phyloP scores from a whole-genome alignment of 768 basidiomycete species.

The Amanita rubescens region DNA sequence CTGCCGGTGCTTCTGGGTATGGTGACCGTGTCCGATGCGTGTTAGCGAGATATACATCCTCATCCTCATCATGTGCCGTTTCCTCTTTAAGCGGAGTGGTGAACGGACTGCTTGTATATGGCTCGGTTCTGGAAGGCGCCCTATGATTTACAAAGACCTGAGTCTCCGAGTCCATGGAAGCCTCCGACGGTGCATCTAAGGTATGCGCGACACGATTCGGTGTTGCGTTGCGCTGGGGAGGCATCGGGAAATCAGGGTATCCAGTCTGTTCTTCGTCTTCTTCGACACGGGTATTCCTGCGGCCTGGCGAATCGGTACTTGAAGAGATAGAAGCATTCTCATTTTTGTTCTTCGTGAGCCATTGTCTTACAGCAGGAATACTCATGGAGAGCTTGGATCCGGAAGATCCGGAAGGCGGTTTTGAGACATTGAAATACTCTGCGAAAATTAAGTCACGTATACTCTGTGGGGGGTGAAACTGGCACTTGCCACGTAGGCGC shows the following conservation, averaged over 20 bases:
- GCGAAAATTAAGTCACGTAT: background rate
- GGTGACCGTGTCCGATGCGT: slow-evolving; percentile 41
- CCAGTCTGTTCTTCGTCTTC: slow-evolving; percentile 20
- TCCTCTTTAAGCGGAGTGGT: slow-evolving; percentile 63
- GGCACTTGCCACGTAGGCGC: slow-evolving; percentile 50
- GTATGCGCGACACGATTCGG: slow-evolving; percentile 36
- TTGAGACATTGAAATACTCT: slow-evolving; percentile 6
- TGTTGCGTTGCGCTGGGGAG: slow-evolving; percentile 30
- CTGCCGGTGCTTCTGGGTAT: slow-evolving; percentile 30
- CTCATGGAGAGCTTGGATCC: slow-evolving; percentile 58
- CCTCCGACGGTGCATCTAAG: slow-evolving; percentile 46
- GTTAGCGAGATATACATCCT: slow-evolving; percentile 57
- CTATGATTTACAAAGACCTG: slow-evolving; percentile 42
- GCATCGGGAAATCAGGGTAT: slow-evolving; percentile 33
- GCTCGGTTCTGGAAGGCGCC: slow-evolving; percentile 48
- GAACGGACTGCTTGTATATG: slow-evolving; percentile 65
- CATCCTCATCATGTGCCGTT: slow-evolving; percentile 53
- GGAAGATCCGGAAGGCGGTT: slow-evolving; percentile 10
- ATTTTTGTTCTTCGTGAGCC: slow-evolving; percentile 55
- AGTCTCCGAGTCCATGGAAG: slow-evolving; percentile 40
- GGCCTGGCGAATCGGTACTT: slow-evolving; percentile 27
- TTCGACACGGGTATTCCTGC: slow-evolving; percentile 54
- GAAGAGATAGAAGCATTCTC: slow-evolving; percentile 38
- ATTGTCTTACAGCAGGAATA: slow-evolving; percentile 72
- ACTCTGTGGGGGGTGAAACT: slow-evolving; percentile 5